Evolutionary conservation across 441 rosid genomes (phyloP), one percentile per base, ranked within the genome.

Genomic region (Flueggea neowawraea): DNA sequence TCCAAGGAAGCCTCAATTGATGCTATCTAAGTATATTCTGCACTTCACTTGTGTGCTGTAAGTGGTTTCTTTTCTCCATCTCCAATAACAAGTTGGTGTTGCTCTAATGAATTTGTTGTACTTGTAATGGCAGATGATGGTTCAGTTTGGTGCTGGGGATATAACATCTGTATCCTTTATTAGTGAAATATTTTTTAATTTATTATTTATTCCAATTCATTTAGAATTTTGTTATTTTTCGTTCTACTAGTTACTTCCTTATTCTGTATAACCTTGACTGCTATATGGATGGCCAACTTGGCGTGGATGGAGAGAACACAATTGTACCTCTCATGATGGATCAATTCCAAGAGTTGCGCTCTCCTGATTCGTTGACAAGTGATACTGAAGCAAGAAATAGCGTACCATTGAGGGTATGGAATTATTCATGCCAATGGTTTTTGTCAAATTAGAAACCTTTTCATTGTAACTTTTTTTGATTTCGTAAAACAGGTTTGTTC

Each of bases 71-170:
- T 43, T 43, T 43, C 45, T 43, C 12, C 12, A 6, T 43, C 12
- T 43, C 45, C 12, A 43, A 43, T 43, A 11, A 43, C 45, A 43
- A 43, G 45, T 43, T 22, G n/a, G n/a, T n/a, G n/a, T 43, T 43
- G 8, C 45, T 1, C 45, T 43, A 43, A 31, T 58, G 2, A 22
- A 22, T 22, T 22, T 22, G 28, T 22, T 22, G 28, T 22, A 22
- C 28, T 22, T 22, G 28, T 22, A 22, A 22, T 82, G 73, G 74
- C 94, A 92, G 97, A 84, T 77, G 96, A 86, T 80, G 97, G 97
- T 65, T 88, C 92, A 0, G 84, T 93, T 62, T 93, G 97, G 97
- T 77, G 83, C 61, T 93, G 96, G 98, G 98, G 98, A 69, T 90
- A 86, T 69, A 90, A 90, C 70, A 63, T 69, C 58, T 90, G 98